Evolutionary conservation across 108 stramenopile genomes (phyloP).

Genomic region (Pseudonitzschia multiseries): DNA sequence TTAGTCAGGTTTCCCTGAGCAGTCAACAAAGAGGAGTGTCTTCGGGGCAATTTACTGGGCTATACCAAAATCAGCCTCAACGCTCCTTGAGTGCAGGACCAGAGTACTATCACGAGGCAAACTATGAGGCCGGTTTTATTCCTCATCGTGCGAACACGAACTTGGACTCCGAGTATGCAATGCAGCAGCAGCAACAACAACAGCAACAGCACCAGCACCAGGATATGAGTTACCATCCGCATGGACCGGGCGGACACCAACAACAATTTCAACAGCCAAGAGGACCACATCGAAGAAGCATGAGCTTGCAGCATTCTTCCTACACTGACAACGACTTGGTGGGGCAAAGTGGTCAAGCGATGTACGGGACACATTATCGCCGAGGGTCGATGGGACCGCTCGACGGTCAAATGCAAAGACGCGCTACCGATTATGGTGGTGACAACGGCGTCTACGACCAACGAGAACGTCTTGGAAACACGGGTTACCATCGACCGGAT

Average conservation of each 20-base stretch:
- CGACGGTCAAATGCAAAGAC: slow-evolving; percentile 8
- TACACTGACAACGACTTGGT: neutral
- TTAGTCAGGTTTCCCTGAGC: neutral
- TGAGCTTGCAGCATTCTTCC: slow-evolving; percentile 17
- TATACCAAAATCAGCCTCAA: slow-evolving; percentile 21
- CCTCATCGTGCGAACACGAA: slow-evolving; percentile 5
- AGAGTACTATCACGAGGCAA: slow-evolving; percentile 13
- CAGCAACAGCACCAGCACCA: neutral
- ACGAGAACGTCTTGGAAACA: slow-evolving; percentile 15
- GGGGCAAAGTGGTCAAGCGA: neutral
- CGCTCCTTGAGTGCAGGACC: neutral
- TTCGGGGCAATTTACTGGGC: neutral
- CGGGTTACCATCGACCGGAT: slow-evolving; percentile 10
- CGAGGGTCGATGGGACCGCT: neutral
- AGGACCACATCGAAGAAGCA: slow-evolving; percentile 14
- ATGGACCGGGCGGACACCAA: neutral
- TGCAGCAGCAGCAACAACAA: neutral
- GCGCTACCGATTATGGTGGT: neutral
- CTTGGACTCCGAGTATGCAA: neutral
- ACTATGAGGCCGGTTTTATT: slow-evolving; percentile 8
- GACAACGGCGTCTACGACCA: neutral
- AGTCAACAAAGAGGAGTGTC: neutral
- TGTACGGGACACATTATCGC: slow-evolving; percentile 2
- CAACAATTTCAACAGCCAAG: neutral
- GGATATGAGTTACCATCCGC: neutral